Evolutionary conservation across 768 basidiomycete genomes (phyloP).

Genomic region (Leccinum arenicola): DNA sequence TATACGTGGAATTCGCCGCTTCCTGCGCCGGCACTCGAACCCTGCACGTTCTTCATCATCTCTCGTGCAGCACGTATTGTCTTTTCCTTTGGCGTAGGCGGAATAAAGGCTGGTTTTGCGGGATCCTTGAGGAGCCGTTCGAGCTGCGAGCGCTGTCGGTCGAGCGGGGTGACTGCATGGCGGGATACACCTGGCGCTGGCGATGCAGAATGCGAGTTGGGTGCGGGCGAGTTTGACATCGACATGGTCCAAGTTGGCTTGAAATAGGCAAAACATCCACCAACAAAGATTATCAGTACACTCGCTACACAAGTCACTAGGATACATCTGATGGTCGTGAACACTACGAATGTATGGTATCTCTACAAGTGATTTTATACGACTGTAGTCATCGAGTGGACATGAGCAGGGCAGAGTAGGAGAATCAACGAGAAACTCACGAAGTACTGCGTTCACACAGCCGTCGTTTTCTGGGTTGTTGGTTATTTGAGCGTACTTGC

Average conservation of each 20-base stretch:
- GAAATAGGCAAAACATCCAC: constrained; percentile 15
- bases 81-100: constrained; percentile 80
- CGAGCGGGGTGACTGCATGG: constrained; percentile 51
- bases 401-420: constrained; percentile 1
- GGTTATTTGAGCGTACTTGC: constrained; percentile 91
- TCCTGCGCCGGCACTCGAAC: constrained; percentile 95
- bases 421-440: constrained; percentile 45
- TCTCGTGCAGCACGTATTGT: constrained; percentile 77
- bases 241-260: constrained; percentile 25
- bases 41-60: constrained; percentile 99
- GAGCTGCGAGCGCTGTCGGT: constrained; percentile 63
- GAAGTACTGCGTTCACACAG: constrained; percentile 91
- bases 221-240: constrained; percentile 27
- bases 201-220: constrained; percentile 29
- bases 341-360: background rate
- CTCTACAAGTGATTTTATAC: constrained; percentile 16
- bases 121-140: constrained; percentile 91
- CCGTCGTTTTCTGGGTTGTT: constrained; percentile 97
- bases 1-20: constrained; percentile 99
- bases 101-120: constrained; percentile 73
- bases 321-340: constrained; percentile 7
- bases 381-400: constrained; percentile 14
- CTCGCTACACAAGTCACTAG: constrained; percentile 13
- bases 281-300: constrained; percentile 17
- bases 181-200: constrained; percentile 32